Percentiles rank a stretch among this genome's conserved stretches.
Evolutionary conservation across 2,329 filamentous ascomycete genomes (phyloP).

Genomic region (Ceratocystis ficicola): DNA sequence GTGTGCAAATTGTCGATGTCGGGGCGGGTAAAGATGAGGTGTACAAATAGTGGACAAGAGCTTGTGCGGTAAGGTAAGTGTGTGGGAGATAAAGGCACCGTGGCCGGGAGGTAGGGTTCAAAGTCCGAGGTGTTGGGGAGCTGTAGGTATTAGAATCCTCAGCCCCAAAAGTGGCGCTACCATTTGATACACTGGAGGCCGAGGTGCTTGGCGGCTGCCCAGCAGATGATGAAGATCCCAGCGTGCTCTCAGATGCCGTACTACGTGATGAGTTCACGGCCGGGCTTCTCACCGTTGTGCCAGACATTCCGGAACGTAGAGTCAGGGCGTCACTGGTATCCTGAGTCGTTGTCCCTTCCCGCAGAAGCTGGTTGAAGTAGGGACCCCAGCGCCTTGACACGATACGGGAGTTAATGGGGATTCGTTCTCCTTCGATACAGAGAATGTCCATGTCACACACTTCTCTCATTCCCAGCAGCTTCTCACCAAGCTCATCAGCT

Average conservation of each 20-base stretch:
- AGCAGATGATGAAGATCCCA: slow-evolving; percentile 32
- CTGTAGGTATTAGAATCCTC: slow-evolving; percentile 38
- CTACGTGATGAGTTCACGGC: slow-evolving; percentile 48
- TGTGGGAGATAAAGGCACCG: slow-evolving; percentile 87
- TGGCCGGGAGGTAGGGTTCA: slow-evolving; percentile 56
- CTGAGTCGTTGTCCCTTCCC: slow-evolving; percentile 58
- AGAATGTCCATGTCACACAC: slow-evolving; percentile 94
- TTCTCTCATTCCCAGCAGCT: slow-evolving; percentile 68
- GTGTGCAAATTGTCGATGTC: slow-evolving; percentile 69
- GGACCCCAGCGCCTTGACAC: slow-evolving; percentile 84
- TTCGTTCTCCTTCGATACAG: slow-evolving; percentile 77
- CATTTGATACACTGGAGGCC: slow-evolving; percentile 35
- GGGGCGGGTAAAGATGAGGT: slow-evolving; percentile 74
- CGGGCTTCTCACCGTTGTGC: slow-evolving; percentile 32
- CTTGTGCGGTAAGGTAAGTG: slow-evolving; percentile 76
- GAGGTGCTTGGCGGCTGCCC: slow-evolving; percentile 35
- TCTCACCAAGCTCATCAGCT: slow-evolving; percentile 74
- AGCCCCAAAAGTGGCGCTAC: slow-evolving; percentile 27
- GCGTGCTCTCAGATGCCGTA: slow-evolving; percentile 36
- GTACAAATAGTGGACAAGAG: slow-evolving; percentile 85
- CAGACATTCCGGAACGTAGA: slow-evolving; percentile 50
- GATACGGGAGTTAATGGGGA: slow-evolving; percentile 85
- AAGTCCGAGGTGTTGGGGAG: slow-evolving; percentile 43
- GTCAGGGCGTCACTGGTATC: slow-evolving; percentile 66
- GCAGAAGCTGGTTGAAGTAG: slow-evolving; percentile 84